Percentiles rank a stretch among this genome's conserved stretches.
Evolutionary conservation across 257 asterid genomes (phyloP).

Genomic region (Ocimum tenuiflorum): DNA sequence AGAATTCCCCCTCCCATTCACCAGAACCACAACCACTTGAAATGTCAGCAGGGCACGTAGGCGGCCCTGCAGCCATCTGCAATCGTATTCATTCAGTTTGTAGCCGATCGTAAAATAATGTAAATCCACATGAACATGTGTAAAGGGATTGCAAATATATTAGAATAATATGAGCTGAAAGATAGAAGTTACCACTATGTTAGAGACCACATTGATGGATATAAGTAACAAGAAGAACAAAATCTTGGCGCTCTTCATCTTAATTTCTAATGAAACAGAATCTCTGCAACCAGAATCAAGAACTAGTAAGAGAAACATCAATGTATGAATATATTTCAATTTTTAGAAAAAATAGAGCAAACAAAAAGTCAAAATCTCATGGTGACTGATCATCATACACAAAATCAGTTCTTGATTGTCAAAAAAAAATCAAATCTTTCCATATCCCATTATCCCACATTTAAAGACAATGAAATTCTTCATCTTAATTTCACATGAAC

Average conservation of each 20-base stretch:
- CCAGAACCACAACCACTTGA: conserved; percentile 36
- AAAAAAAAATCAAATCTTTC: not conserved
- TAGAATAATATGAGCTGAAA: not conserved
- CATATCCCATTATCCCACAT: not conserved
- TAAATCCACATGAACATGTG: not conserved
- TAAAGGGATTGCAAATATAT: not conserved
- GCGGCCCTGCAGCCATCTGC: conserved; percentile 65
- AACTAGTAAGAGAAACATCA: not conserved
- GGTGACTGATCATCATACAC: too few species aligned
- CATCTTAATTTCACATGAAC: conserved; percentile 31
- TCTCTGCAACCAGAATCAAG: conserved; percentile 16
- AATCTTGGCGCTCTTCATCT: conserved; percentile 33
- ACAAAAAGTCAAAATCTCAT: not conserved
- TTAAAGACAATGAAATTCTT: too few species aligned
- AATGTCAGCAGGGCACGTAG: conserved; percentile 74
- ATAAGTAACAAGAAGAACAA: conserved; percentile 33
- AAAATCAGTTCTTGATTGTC: not conserved
- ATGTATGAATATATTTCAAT: not conserved
- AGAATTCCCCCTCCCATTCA: conserved; percentile 84
- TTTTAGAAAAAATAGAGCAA: not conserved
- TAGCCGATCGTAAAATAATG: not conserved
- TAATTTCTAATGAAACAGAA: conserved; percentile 21
- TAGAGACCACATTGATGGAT: conserved; percentile 28
- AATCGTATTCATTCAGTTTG: conserved; percentile 3
- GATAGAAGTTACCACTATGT: conserved; percentile 38